phyloP scores from a whole-genome alignment of 78 protist species.

The Reticulomyxa filosa region DNA sequence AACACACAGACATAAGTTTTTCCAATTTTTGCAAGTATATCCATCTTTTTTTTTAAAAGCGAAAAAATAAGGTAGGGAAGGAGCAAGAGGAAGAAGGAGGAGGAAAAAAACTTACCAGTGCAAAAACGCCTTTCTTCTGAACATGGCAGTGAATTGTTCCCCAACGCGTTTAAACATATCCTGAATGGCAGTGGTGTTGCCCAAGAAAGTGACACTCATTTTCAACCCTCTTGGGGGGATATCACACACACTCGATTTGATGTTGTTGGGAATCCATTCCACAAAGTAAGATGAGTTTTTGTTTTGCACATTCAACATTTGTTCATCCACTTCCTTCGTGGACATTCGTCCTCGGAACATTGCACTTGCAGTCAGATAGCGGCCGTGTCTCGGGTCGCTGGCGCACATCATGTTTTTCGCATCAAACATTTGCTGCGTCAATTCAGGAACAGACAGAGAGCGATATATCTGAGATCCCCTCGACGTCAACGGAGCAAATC shows the following conservation, averaged over 20 bases:
- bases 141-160: conserved; percentile 90
- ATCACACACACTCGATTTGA: conserved; percentile 44
- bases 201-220: conserved; percentile 89
- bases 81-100: too few relatives aligned
- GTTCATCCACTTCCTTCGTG: conserved; percentile 93
- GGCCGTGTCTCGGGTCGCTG: conserved; percentile 90
- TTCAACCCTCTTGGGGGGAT: conserved; percentile 69
- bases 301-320: conserved; percentile 69
- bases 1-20: too few relatives aligned
- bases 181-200: conserved; percentile 93
- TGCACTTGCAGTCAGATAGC: conserved; percentile 85
- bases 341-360: conserved; percentile 86
- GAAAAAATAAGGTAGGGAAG: too few relatives aligned
- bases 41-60: too few relatives aligned
- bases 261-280: conserved; percentile 97
- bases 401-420: conserved; percentile 97
- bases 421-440: conserved; percentile 94
- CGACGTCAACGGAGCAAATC: conserved; percentile 84
- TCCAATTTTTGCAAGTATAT: too few relatives aligned
- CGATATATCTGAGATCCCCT: conserved; percentile 56
- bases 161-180: conserved; percentile 87
- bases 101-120: conserved; percentile 97
- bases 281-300: conserved; percentile 84
- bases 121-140: conserved; percentile 92
- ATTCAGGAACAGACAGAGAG: conserved; percentile 78